Percentiles rank a stretch among this genome's conserved stretches.
phyloP scores from a whole-genome alignment of 2,329 filamentous ascomycete species.

The Aspergillus cejpii region DNA sequence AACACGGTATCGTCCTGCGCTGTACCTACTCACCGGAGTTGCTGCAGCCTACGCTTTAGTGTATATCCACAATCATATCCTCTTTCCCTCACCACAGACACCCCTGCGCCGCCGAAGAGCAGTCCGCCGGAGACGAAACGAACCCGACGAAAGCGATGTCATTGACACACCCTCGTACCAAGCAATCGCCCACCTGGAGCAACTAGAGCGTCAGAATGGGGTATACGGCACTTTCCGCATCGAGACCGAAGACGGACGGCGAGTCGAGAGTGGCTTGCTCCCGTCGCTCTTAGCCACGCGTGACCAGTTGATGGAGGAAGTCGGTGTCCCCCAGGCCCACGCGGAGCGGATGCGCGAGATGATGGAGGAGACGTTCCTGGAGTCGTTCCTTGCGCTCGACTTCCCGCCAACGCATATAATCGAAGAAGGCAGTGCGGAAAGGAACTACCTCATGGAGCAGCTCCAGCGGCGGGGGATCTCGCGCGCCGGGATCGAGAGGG shows the following conservation, averaged over 20 bases:
- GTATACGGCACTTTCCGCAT: slow-evolving; percentile 41
- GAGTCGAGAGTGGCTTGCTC: slow-evolving; percentile 39
- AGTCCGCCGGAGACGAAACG: slow-evolving; percentile 31
- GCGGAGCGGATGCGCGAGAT: slow-evolving; percentile 39
- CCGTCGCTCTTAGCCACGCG: slow-evolving; percentile 38
- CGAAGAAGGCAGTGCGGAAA: slow-evolving; percentile 29
- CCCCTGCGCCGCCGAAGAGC: slow-evolving; percentile 37
- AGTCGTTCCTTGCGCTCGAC: slow-evolving; percentile 39
- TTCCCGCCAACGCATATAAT: slow-evolving; percentile 35
- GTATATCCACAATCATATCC: slow-evolving; percentile 33
- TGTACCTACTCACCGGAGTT: slow-evolving; percentile 39
- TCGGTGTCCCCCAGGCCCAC: slow-evolving; percentile 34
- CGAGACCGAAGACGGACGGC: slow-evolving; percentile 37
- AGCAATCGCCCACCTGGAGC: slow-evolving; percentile 37
- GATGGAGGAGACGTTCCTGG: slow-evolving; percentile 42
- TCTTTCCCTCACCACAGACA: slow-evolving; percentile 20
- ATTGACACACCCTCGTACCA: slow-evolving; percentile 31
- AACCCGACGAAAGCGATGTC: slow-evolving; percentile 20
- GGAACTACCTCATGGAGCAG: slow-evolving; percentile 34
- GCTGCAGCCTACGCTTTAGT: slow-evolving; percentile 39
- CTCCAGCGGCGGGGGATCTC: slow-evolving; percentile 37
- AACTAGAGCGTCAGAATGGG: slow-evolving; percentile 36
- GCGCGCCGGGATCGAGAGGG: slow-evolving; percentile 32
- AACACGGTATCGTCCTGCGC: slow-evolving; percentile 36
- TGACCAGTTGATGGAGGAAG: slow-evolving; percentile 39